Evolutionary conservation across 1,284 basidiomycete species (phyloP).

Genomic region (Megacollybia platyphylla): DNA sequence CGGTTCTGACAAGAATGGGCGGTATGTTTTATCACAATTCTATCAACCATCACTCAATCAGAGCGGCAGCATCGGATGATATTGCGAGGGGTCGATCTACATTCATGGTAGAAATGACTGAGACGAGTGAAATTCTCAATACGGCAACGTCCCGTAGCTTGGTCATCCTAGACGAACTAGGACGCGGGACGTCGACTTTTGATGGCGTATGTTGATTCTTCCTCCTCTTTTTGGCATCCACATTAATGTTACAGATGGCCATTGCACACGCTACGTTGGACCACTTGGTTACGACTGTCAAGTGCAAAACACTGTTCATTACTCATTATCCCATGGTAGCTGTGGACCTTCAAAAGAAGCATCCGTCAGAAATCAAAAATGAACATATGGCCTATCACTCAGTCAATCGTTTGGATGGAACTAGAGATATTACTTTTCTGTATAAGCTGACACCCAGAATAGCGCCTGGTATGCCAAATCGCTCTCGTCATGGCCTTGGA

Average conservation of each 20-base stretch:
- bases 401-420: conserved; percentile 53
- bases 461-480: conserved; percentile 34
- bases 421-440: conserved; percentile 73
- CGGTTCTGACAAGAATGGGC: conserved; percentile 80
- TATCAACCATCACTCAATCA: conserved; percentile 1
- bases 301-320: conserved; percentile 84
- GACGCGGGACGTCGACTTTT: conserved; percentile 74
- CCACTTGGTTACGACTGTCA: conserved; percentile 49
- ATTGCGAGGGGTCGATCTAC: conserved; percentile 77
- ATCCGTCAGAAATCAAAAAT: conserved; percentile 52
- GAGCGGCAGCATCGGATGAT: conserved; percentile 66
- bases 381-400: conserved; percentile 80
- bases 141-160: conserved; percentile 61
- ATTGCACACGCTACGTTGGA: conserved; percentile 73
- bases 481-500: background rate
- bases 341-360: conserved; percentile 38
- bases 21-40: conserved; percentile 25
- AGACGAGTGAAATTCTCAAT: conserved; percentile 79
- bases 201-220: conserved; percentile 50
- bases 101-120: conserved; percentile 93
- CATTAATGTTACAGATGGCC: conserved; percentile 47
- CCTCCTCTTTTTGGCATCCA: background rate
- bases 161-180: conserved; percentile 82
- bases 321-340: conserved; percentile 83
- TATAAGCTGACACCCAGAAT: conserved; percentile 67